Conservation (phyloP, 1,284 basidiomycete species). For the Rhodotorula sp. region DNA sequence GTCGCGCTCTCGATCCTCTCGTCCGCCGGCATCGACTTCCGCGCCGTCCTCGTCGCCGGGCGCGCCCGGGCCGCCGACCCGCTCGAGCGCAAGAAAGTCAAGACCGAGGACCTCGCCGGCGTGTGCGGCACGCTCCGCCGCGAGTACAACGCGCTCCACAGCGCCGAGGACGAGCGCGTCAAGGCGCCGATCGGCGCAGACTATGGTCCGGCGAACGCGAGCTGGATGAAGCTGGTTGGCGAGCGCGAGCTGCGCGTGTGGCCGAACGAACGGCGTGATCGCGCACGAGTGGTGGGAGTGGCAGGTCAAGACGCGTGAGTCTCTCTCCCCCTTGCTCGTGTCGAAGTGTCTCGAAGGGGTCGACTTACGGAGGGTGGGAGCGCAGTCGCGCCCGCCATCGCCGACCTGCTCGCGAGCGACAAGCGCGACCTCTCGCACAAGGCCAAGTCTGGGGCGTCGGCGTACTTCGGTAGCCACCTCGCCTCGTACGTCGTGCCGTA, state of each 20-base stretch:
- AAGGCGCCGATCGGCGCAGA: background rate
- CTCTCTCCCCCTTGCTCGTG: background rate
- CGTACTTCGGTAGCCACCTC: background rate
- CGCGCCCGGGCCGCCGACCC: background rate
- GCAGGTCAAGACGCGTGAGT: background rate
- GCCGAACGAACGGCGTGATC: constrained; percentile 11
- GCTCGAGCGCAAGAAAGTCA: background rate
- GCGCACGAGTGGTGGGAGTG: constrained; percentile 17
- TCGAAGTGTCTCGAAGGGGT: background rate
- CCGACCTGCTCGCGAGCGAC: background rate
- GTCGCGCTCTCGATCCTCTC: constrained; percentile 1
- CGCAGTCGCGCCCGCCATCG: background rate
- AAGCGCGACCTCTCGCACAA: background rate
- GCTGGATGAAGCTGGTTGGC: background rate
- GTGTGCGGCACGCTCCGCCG: constrained; percentile 4
- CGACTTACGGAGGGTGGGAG: background rate
- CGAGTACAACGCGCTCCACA: background rate
- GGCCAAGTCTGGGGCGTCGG: background rate
- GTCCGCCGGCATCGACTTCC: background rate
- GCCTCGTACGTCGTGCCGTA: constrained; percentile 5
- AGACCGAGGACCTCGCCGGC: constrained; percentile 7
- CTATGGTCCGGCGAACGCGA: constrained; percentile 3
- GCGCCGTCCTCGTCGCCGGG: background rate
- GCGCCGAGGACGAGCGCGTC: background rate
- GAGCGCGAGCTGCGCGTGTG: background rate